phyloP scores from a whole-genome alignment of 257 asterid species.

The Jasminum sambac region DNA sequence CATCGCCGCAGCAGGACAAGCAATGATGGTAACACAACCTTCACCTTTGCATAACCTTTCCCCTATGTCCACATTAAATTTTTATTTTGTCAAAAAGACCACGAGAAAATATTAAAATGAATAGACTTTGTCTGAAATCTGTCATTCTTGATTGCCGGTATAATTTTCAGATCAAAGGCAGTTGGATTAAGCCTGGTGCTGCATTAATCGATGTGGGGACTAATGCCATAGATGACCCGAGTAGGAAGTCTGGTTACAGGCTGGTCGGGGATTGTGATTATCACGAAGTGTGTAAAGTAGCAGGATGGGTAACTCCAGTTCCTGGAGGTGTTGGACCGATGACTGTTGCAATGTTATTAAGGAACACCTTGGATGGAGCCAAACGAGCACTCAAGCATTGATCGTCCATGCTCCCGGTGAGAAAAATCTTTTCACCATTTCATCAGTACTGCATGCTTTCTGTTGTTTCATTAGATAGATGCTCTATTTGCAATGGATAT shows the following conservation, averaged over 20 bases:
- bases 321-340: slow-evolving; percentile 98
- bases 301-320: slow-evolving; percentile 93
- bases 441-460: not conserved
- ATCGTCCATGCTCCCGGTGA: slow-evolving; percentile 2
- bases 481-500: too few species aligned
- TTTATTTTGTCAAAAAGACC: too few species aligned
- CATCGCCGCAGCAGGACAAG: slow-evolving; percentile 97
- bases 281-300: slow-evolving; percentile 74
- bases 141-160: not conserved
- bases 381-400: slow-evolving; percentile 59
- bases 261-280: slow-evolving; percentile 94
- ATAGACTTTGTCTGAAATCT: too few species aligned
- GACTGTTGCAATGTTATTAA: slow-evolving; percentile 93
- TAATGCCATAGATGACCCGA: slow-evolving; percentile 78
- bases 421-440: not conserved
- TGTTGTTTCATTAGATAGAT: not conserved
- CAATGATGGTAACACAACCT: slow-evolving; percentile 59
- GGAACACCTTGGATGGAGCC: slow-evolving; percentile 87
- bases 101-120: too few species aligned
- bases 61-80: too few species aligned
- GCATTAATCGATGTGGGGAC: slow-evolving; percentile 97
- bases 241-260: slow-evolving; percentile 80
- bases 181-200: slow-evolving; percentile 99
- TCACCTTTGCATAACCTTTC: not conserved
- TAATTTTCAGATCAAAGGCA: slow-evolving; percentile 73